These are phyloP conservation scores for Metschnikowia bowlesiae DNA, from an alignment of 805 yeast species.

Conservation along the genomic window DNA sequence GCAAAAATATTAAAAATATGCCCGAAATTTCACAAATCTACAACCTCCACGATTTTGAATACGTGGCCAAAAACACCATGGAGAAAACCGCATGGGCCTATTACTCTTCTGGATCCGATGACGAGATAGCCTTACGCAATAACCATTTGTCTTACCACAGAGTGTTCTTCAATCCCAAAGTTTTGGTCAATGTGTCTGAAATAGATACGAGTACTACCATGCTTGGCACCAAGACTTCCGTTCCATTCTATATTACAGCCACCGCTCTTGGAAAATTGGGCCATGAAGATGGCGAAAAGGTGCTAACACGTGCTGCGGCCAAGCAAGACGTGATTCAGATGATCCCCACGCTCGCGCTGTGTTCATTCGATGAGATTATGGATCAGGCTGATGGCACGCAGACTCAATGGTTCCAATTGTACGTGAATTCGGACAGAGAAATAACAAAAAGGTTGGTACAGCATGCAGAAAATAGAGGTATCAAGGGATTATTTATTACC, in stretches of 20 bases:
- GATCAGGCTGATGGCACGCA: conserved; percentile 29
- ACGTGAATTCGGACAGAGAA: conserved; percentile 39
- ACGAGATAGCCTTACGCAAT: conserved; percentile 42
- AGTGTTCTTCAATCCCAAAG: conserved; percentile 45
- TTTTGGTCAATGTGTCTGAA: conserved; percentile 29
- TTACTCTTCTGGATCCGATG: conserved; percentile 47
- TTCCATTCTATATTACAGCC: conserved; percentile 48
- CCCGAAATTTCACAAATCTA: conserved; percentile 70
- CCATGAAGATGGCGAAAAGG: conserved; percentile 41
- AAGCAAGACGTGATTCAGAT: conserved; percentile 42
- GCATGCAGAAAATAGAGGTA: conserved; percentile 36
- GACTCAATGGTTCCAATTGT: conserved; percentile 47
- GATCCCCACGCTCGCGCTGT: conserved; percentile 42
- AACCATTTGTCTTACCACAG: conserved; percentile 40
- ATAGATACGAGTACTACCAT: conserved; percentile 27
- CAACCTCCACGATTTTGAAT: conserved; percentile 83
- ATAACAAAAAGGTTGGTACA: conserved; percentile 27
- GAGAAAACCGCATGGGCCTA: conserved; percentile 85
- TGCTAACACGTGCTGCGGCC: conserved; percentile 39
- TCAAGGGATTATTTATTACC: conserved; percentile 49
- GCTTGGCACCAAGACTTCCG: conserved; percentile 29
- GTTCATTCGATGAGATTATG: conserved; percentile 38
- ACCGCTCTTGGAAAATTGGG: conserved; percentile 44
- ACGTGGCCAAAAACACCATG: conserved; percentile 74
- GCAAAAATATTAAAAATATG: conserved; percentile 29